Evolutionary conservation across 75 land plant genomes (phyloP), one percentile per base, ranked within the genome.

Genomic region (Azolla pinnata): DNA sequence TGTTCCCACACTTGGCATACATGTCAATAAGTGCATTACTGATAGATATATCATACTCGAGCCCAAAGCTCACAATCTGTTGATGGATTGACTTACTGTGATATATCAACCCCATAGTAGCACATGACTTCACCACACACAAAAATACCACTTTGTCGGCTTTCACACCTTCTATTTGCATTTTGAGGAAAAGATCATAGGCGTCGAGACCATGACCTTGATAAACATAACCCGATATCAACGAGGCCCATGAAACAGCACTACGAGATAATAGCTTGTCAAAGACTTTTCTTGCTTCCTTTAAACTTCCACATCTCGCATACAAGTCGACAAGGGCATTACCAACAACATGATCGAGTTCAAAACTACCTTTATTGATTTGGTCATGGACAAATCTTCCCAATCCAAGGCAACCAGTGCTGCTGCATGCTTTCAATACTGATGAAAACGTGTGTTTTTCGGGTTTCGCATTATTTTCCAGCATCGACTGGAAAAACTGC

Each of bases 21-120:
- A 79, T 63, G 49, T 75, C 81, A 33, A 82, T 69, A 59, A 79
- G 57, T 10, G 75, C 70, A 45, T 71, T 70, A 14, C 64, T 71
- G 29, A 79, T 73, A 57, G 72, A 65, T 10, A 54, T 54, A 68
- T 79, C 79, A n/a, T 7, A 23, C 29, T 67, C 68, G 35, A 74
- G 48, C 29, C 81, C 77, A 44, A 45, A 42, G 56, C 67, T 70
- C 8, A 67, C 50, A 18, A 54, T 20, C 10, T 29, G 55, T 0
- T 32, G 64, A 65, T 81, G 80, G 45, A 77, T 38, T 42, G 57
- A 54, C 40, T 51, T 63, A 0, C 75, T n/a, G n/a, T n/a, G n/a
- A n/a, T n/a, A n/a, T n/a, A n/a, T n/a, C n/a, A n/a, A n/a, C n/a
- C n/a, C n/a, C n/a, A n/a, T n/a, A n/a, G n/a, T n/a, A n/a, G n/a